Evolutionary conservation across 192 early-diverging fungal species (phyloP).

Genomic region (Coemansia sp.): DNA sequence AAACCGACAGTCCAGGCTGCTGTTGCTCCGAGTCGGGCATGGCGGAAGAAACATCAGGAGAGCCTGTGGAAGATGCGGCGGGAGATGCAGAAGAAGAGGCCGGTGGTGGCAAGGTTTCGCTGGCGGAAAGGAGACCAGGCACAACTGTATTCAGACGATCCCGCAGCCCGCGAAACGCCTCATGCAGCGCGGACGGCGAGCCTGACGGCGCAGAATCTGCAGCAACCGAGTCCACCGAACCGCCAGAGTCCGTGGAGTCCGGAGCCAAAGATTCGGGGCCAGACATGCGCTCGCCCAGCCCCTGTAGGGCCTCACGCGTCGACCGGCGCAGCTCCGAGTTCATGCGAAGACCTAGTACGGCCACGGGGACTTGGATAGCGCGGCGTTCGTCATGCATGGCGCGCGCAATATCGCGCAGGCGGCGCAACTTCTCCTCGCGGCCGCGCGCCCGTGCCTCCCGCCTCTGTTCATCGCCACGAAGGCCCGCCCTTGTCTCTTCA

Average conservation of each 20-base stretch:
- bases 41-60: no score
- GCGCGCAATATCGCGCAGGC: conserved; percentile 33
- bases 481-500: no score
- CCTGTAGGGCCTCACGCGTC: conserved; percentile 3
- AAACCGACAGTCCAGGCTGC: conserved; percentile 27
- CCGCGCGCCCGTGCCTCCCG: conserved; percentile 4
- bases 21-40: neutral
- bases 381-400: conserved; percentile 39
- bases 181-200: neutral
- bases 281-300: neutral
- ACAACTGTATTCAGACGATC: conserved; percentile 1
- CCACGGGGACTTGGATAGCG: conserved; percentile 20
- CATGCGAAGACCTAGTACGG: conserved; percentile 29
- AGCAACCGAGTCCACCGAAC: no score
- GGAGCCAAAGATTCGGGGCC: neutral
- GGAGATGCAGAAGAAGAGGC: neutral
- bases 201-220: no score
- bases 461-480: conserved; percentile 4
- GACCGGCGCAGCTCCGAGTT: conserved; percentile 20
- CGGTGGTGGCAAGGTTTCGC: neutral
- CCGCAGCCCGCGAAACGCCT: neutral
- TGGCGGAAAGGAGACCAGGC: neutral
- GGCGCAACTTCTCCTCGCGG: conserved; percentile 30
- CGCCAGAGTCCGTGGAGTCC: no score
- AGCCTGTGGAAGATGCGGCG: no score